phyloP scores from a whole-genome alignment of 345 rosid species.

The Limnanthes douglasii region DNA sequence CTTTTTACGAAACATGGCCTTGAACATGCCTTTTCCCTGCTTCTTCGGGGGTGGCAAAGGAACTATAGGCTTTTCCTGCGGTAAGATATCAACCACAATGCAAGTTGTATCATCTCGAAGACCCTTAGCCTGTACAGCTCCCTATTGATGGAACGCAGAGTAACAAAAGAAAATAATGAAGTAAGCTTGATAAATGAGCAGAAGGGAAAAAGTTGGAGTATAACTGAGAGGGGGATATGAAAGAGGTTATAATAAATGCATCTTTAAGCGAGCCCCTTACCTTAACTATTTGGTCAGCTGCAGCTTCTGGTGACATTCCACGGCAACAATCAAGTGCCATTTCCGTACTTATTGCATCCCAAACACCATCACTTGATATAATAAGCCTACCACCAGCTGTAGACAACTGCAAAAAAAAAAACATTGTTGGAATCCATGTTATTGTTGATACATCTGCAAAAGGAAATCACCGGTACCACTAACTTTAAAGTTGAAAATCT shows the following conservation, averaged over 20 bases:
- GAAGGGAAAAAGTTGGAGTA: not conserved
- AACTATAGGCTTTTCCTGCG: constrained; percentile 64
- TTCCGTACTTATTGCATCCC: constrained; percentile 90
- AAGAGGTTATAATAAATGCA: constrained; percentile 2
- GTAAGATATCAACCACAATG: constrained; percentile 83
- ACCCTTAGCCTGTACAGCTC: constrained; percentile 71
- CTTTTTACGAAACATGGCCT: constrained; percentile 78
- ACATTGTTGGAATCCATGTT: no score
- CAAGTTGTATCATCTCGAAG: constrained; percentile 98
- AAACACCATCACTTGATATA: constrained; percentile 96
- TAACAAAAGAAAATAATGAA: constrained; percentile 1
- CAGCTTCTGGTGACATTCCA: constrained; percentile 77
- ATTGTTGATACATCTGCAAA: no score
- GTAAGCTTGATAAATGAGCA: constrained; percentile 3
- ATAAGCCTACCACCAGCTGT: constrained; percentile 82
- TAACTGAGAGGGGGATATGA: not conserved
- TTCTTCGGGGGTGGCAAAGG: constrained; percentile 54
- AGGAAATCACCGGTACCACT: no score
- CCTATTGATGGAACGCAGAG: constrained; percentile 31
- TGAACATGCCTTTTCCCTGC: constrained; percentile 72
- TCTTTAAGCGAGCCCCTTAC: no score
- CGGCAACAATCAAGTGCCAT: constrained; percentile 80
- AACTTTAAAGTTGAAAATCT: no score
- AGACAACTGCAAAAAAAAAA: constrained; percentile 54
- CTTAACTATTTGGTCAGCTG: constrained; percentile 87